phyloP scores from a whole-genome alignment of 2,329 filamentous ascomycete species.

The Ceratocystis cubensis region DNA sequence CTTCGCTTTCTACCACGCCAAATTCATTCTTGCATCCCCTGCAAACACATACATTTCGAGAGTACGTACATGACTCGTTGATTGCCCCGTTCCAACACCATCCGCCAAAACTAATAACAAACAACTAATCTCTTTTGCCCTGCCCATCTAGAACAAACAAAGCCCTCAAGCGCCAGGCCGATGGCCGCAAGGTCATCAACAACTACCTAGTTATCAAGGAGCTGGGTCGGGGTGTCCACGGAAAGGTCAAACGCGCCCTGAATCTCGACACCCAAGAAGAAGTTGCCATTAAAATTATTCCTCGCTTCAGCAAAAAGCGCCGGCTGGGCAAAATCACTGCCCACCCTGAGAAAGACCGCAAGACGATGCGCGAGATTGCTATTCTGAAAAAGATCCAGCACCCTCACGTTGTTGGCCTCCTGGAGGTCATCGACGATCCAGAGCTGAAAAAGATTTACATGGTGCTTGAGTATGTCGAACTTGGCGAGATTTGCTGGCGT shows the following conservation, averaged over 20 bases:
- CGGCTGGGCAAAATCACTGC: conserved; percentile 73
- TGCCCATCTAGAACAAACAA: conserved; percentile 57
- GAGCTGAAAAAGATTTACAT: conserved; percentile 97
- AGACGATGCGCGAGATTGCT: conserved; percentile 90
- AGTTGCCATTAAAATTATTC: conserved; percentile 97
- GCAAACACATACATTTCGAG: conserved; percentile 61
- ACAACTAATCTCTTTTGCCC: conserved; percentile 2
- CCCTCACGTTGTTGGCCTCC: conserved; percentile 86
- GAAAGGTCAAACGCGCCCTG: conserved; percentile 90
- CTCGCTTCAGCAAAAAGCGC: conserved; percentile 84
- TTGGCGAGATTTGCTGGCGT: conserved; percentile 89
- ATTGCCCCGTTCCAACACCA: neutral
- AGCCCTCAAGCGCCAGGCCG: conserved; percentile 72
- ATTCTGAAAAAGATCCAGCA: conserved; percentile 97
- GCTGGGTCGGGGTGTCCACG: conserved; percentile 88
- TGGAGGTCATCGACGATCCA: conserved; percentile 96
- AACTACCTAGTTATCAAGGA: conserved; percentile 96
- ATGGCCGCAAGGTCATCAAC: conserved; percentile 92
- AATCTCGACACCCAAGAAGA: conserved; percentile 62
- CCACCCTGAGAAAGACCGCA: conserved; percentile 46
- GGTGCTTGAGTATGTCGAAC: conserved; percentile 86
- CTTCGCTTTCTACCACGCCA: conserved; percentile 31
- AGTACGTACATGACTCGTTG: conserved; percentile 41
- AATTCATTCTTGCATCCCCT: conserved; percentile 58
- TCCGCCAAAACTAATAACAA: neutral